Base-by-base conservation (phyloP, 352 stramenopile species). In the Globisporangium cederbergense region DNA sequence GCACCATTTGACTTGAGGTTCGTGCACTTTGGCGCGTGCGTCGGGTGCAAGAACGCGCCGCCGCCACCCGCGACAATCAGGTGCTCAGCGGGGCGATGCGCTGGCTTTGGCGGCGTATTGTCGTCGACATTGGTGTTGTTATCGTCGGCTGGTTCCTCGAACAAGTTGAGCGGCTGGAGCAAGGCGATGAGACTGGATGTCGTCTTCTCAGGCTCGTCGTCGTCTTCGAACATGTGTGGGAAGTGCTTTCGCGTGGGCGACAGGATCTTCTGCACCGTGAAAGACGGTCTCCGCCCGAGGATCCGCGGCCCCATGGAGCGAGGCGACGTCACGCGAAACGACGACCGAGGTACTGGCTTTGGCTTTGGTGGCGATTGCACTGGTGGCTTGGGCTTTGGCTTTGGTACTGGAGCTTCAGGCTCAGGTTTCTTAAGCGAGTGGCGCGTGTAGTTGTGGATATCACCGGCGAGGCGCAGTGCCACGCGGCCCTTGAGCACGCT, bases 381-480 rank as follows among this genome's bases (percentile, higher is more conserved):
- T 6, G n/a, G 9, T 42, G 40, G 56, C 2, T 53, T 20, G 2
- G 40, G 40, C 4, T 43, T 20, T 38, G 51, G 28, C 30, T 51
- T 43, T 40, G 56, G 40, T 18, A 25, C n/a, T 43, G 28, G 42
- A 14, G 36, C 50, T 40, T 40, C 0, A 7, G 43, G 8, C 2
- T 57, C 43, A 18, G 50, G 14, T 13, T 58, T 38, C 53, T 60
- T 56, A 6, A 68, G 49, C 16, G 93, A 92, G 70, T 98, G 88
- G 0, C 93, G 77, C 54, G 88, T 96, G 73, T 98, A 98, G 73
- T 98, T 97, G 76, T 98, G 93, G 34, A 98, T 86, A 73, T 98
- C 93, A 3, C 93, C 93, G 13, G 93, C 91, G 42, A 98, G 76
- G 8, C 87, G 78, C 9, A 96, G 43, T 10, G 86, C 79, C 20